Evolutionary conservation across 331 rosid species (phyloP).

Genomic region (Rosa hybrid): DNA sequence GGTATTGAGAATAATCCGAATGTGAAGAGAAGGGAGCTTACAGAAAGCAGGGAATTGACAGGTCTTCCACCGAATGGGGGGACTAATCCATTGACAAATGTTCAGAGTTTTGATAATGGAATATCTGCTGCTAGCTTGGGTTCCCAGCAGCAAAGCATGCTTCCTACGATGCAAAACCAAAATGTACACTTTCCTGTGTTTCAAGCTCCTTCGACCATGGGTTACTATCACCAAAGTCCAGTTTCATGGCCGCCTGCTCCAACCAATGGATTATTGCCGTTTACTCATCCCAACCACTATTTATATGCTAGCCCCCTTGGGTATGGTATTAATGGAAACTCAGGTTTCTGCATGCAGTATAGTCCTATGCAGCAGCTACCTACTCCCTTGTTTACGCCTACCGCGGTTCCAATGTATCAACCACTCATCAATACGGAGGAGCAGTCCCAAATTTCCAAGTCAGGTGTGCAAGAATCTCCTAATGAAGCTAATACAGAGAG

Average conservation of each 20-base stretch:
- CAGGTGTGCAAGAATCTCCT: slow-evolving; percentile 45
- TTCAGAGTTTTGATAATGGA: slow-evolving; percentile 46
- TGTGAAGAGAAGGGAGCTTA: slow-evolving; percentile 34
- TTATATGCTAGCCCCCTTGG: slow-evolving; percentile 77
- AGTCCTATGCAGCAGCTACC: slow-evolving; percentile 70
- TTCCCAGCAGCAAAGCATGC: slow-evolving; percentile 64
- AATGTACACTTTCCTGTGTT: slow-evolving; percentile 68
- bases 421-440: slow-evolving; percentile 57
- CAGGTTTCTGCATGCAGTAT: slow-evolving; percentile 77
- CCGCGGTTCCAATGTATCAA: slow-evolving; percentile 68
- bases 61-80: slow-evolving; percentile 39
- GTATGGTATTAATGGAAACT: slow-evolving; percentile 73
- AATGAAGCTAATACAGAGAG: slow-evolving; percentile 47
- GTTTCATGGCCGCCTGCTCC: slow-evolving; percentile 85
- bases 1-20: slow-evolving; percentile 39
- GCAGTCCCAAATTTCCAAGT: slow-evolving; percentile 36
- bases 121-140: slow-evolving; percentile 48
- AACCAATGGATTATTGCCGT: slow-evolving; percentile 69
- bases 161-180: slow-evolving; percentile 54
- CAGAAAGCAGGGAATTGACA: slow-evolving; percentile 31
- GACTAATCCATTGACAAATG: slow-evolving; percentile 33
- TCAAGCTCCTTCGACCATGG: slow-evolving; percentile 72
- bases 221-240: slow-evolving; percentile 84
- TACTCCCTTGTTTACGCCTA: slow-evolving; percentile 58
- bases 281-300: slow-evolving; percentile 67